Base-by-base conservation (phyloP, 345 rosid genomes). In the Noccaea caerulescens region DNA sequence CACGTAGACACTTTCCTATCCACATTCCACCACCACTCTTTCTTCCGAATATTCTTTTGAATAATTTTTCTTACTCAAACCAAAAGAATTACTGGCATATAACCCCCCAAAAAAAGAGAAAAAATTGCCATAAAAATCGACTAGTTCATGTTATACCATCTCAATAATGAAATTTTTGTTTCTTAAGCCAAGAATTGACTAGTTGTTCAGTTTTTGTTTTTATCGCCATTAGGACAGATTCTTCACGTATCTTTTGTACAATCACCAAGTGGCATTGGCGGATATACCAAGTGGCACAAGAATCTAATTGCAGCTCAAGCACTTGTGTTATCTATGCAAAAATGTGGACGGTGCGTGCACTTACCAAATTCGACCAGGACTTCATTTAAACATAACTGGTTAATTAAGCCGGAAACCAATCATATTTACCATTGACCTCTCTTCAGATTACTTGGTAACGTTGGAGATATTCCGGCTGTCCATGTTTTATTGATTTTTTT, bases 201-300 rank as follows among this genome's bases (percentile, higher is more conserved):
- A 45, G 23, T 46, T 6, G 37, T 71, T 72, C 52, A 11, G 11
- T 33, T 12, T 42, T 12, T 16, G 10, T 42, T 4, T 13, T 8
- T 72, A 8, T 2, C 36, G 46, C 37, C 27, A 43, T 44, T 10
- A 55, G 60, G 63, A 20, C n/a, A 32, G 20, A 63, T 33, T 30
- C 39, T 37, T 16, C 32, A 18, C 11, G 27, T 25, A 44, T 44
- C 47, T 44, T 44, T 0, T 20, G 52, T 12, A 36, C 12, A 37
- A 30, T 16, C 37, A 7, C 8, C 16, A 64, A 14, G 77, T 73
- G 66, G 52, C 45, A 66, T 45, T 13, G 55, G 2, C 4, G 20
- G 25, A 30, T 58, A 41, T 58, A 37, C 38, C 69, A 67, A 67
- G 73, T 59, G 73, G 63, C 62, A 68, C 47, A 52, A 43, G 46